phyloP scores from a whole-genome alignment of 352 stramenopile genomes.

The Globisporangium uncinulatum region DNA sequence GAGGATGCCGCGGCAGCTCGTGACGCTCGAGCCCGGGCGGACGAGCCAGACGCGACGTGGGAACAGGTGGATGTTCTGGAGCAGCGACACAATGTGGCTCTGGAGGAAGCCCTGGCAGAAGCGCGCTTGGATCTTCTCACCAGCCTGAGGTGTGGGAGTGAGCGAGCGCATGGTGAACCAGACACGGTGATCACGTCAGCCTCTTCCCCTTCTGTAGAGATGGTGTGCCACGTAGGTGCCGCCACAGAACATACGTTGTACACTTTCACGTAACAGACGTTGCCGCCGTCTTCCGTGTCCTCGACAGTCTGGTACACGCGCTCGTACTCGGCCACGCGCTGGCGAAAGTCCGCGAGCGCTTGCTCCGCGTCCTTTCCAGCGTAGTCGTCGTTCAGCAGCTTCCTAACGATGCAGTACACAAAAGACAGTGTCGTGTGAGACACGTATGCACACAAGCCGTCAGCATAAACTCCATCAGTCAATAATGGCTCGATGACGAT shows the following conservation, averaged over 20 bases:
- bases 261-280: conserved; percentile 90
- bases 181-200: neutral
- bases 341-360: conserved; percentile 85
- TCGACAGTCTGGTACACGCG: conserved; percentile 91
- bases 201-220: neutral
- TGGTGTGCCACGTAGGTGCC: neutral
- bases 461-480: conserved; percentile 12
- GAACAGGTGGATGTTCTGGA: conserved; percentile 91
- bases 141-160: conserved; percentile 25
- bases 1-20: conserved; percentile 68
- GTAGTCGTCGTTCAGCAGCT: conserved; percentile 90
- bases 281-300: conserved; percentile 69
- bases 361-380: conserved; percentile 70
- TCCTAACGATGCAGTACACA: conserved; percentile 18
- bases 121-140: conserved; percentile 88
- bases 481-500: conserved; percentile 2
- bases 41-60: conserved; percentile 89
- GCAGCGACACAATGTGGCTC: conserved; percentile 82
- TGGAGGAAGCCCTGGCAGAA: conserved; percentile 85
- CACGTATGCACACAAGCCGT: neutral
- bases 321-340: conserved; percentile 90
- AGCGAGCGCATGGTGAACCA: neutral
- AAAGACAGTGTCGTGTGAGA: no score
- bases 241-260: conserved; percentile 64
- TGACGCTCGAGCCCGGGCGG: conserved; percentile 77